Evolutionary conservation across 2,329 filamentous ascomycete species (phyloP).

Genomic region (Diaporthe vaccinii): DNA sequence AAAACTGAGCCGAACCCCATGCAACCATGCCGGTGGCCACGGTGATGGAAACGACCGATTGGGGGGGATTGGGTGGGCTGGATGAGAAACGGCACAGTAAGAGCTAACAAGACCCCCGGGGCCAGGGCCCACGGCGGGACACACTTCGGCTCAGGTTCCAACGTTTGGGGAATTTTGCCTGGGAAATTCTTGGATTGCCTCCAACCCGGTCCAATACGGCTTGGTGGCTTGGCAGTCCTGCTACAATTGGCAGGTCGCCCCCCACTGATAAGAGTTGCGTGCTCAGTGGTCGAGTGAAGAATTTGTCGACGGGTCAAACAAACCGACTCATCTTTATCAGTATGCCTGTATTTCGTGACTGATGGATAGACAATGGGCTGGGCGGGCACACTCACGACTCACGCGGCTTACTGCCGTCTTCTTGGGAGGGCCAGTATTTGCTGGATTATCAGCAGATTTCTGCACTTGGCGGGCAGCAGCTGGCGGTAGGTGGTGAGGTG

Average conservation of each 20-base stretch:
- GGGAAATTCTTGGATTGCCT: conserved; percentile 4
- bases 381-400: background rate
- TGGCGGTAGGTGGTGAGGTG: background rate
- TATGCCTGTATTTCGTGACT: conserved; percentile 17
- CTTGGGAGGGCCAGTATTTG: background rate
- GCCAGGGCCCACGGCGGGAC: background rate
- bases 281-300: conserved; percentile 24
- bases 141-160: background rate
- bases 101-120: background rate
- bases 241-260: conserved; percentile 35
- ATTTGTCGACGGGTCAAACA: conserved; percentile 10
- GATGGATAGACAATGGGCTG: background rate
- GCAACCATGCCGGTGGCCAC: conserved; percentile 15
- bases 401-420: background rate
- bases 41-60: conserved; percentile 4
- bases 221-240: conserved; percentile 26
- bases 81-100: conserved; percentile 20
- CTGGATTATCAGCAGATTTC: background rate
- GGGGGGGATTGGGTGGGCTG: background rate
- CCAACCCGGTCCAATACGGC: background rate
- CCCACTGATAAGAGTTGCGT: conserved; percentile 35
- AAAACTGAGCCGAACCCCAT: background rate
- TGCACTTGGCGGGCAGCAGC: background rate
- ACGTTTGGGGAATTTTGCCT: background rate
- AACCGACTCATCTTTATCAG: conserved; percentile 30